Percentiles rank a stretch among this genome's conserved stretches.
Evolutionary conservation across 1,284 basidiomycete genomes (phyloP).

Genomic region (Cystobasidiaceae sp.): DNA sequence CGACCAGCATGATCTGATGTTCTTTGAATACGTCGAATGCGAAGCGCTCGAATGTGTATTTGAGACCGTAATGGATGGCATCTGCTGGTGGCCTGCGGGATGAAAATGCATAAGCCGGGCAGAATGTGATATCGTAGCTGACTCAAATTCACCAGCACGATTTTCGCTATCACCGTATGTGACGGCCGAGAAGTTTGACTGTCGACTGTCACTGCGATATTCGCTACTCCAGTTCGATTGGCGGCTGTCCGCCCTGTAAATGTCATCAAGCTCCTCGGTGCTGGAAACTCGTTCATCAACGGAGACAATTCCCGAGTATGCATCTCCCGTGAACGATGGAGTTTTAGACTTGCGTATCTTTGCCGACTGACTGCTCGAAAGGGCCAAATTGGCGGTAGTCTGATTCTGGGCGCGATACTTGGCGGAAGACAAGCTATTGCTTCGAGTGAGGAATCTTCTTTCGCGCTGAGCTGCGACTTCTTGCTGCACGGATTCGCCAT

Average conservation of each 20-base stretch:
- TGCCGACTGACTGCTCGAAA: too few relatives aligned
- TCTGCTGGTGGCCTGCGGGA: not conserved
- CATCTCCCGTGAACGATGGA: constrained; percentile 2
- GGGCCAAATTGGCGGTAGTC: not conserved
- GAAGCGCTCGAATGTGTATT: constrained; percentile 7
- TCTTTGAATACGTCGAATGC: not conserved
- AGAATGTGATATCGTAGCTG: not conserved
- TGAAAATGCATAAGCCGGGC: too few relatives aligned
- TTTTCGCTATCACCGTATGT: not conserved
- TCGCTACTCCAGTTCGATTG: not conserved
- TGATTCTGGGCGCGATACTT: not conserved
- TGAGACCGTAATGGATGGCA: constrained; percentile 20
- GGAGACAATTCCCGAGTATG: not conserved
- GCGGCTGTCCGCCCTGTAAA: not conserved
- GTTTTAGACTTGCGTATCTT: constrained; percentile 16
- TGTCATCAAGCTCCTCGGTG: not conserved
- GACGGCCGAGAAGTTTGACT: not conserved
- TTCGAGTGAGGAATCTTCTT: not conserved
- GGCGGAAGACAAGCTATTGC: constrained; percentile 4
- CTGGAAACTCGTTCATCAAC: not conserved
- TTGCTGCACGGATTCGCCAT: constrained; percentile 7
- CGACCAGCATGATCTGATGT: constrained; percentile 30
- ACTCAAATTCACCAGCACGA: not conserved
- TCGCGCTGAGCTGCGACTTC: not conserved
- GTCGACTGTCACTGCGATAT: constrained; percentile 15